Evolutionary conservation across 2,329 filamentous ascomycete genomes (phyloP).

Genomic region (Monilinia vaccinii-corymbosi): DNA sequence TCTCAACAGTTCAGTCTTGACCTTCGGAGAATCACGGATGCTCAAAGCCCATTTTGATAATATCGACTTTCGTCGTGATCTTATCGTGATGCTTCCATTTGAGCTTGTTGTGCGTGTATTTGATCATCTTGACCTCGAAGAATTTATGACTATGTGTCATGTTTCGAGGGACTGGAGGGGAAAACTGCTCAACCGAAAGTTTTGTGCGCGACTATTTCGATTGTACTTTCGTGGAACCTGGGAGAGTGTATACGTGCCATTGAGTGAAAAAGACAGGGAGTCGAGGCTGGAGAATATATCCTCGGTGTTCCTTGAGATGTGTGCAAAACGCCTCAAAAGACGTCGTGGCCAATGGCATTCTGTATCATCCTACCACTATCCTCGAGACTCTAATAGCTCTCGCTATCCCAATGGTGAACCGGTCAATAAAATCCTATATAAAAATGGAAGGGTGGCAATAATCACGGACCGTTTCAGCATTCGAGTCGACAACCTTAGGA

Average conservation of each 20-base stretch:
- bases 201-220: conserved; percentile 15
- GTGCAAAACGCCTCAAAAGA: not conserved
- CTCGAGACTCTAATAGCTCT: too few species aligned
- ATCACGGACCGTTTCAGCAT: not conserved
- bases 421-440: not conserved
- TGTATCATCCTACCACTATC: not conserved
- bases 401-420: not conserved
- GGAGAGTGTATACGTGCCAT: not conserved
- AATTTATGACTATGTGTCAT: conserved; percentile 16
- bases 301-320: not conserved
- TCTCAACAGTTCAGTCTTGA: not conserved
- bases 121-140: conserved; percentile 19
- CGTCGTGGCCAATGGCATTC: not conserved
- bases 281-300: not conserved
- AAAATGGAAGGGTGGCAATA: not conserved
- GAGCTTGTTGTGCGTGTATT: conserved; percentile 19
- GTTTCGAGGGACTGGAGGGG: conserved; percentile 21
- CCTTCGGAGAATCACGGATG: not conserved
- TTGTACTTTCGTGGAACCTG: conserved; percentile 14
- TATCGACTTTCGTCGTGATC: conserved; percentile 5
- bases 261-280: not conserved
- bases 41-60: not conserved
- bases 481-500: not conserved
- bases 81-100: conserved; percentile 12
- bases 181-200: conserved; percentile 14